Conservation (phyloP, 306 rosid genomes). For the Oemleria cerasiformis region DNA sequence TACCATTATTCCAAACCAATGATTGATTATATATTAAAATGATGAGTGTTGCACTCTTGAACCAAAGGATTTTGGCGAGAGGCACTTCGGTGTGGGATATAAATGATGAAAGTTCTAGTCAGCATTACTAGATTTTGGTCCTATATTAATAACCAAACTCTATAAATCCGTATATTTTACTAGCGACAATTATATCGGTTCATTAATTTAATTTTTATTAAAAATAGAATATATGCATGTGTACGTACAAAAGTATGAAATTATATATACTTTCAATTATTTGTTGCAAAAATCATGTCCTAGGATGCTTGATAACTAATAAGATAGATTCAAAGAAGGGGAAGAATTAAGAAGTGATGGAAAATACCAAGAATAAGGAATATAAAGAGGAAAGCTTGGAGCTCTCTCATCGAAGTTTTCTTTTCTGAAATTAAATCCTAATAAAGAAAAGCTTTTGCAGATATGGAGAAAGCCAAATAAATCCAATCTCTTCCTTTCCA, state of each 20-base stretch:
- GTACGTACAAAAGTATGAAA: not conserved
- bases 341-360: constrained; percentile 10
- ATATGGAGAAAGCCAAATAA: constrained; percentile 39
- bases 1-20: constrained; percentile 15
- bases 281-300: constrained; percentile 28
- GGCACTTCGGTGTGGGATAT: constrained; percentile 23
- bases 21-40: constrained; percentile 23
- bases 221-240: too few relatives aligned
- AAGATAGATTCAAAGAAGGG: constrained; percentile 39
- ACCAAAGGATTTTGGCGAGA: constrained; percentile 24
- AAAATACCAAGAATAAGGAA: constrained; percentile 31
- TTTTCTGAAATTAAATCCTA: constrained; percentile 25
- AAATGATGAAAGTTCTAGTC: constrained; percentile 34
- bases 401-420: constrained; percentile 5
- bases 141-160: constrained; percentile 34
- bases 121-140: constrained; percentile 42
- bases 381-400: constrained; percentile 30
- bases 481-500: constrained; percentile 48
- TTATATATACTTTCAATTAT: not conserved
- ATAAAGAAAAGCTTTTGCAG: constrained; percentile 33
- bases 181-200: too few relatives aligned
- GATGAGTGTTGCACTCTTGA: constrained; percentile 15
- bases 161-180: too few relatives aligned
- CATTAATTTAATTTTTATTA: not conserved
- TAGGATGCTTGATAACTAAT: constrained; percentile 51